Conservation (phyloP, 1,284 basidiomycete species). For the Leccinum fallax region DNA sequence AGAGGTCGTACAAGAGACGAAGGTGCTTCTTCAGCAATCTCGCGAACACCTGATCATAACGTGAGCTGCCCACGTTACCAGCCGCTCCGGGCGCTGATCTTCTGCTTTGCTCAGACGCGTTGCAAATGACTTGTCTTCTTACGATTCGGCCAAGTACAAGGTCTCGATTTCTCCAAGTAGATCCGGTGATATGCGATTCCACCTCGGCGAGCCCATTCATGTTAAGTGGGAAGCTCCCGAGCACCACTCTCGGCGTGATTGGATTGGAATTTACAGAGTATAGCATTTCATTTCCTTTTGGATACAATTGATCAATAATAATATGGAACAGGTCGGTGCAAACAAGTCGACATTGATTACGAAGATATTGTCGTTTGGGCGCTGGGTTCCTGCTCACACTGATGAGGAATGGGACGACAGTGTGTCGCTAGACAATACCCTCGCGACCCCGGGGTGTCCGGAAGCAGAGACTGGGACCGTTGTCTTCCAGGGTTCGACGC, state of each 20-base stretch:
- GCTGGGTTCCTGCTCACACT: constrained; percentile 87
- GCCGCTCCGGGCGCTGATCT: not conserved
- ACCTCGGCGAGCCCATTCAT: constrained; percentile 88
- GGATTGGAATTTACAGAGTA: constrained; percentile 93
- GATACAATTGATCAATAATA: constrained; percentile 4
- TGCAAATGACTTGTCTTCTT: constrained; percentile 76
- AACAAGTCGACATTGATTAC: constrained; percentile 85
- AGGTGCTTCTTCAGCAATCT: constrained; percentile 88
- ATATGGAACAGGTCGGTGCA: constrained; percentile 68
- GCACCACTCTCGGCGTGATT: constrained; percentile 91
- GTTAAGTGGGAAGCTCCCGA: constrained; percentile 88
- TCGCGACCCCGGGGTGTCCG: constrained; percentile 36
- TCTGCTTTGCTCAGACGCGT: constrained; percentile 61
- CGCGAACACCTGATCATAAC: constrained; percentile 88
- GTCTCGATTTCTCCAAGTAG: constrained; percentile 61
- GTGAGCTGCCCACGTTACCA: constrained; percentile 46
- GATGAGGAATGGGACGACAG: constrained; percentile 95
- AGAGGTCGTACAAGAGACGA: constrained; percentile 90
- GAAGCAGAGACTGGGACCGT: constrained; percentile 67
- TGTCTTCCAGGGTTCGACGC: constrained; percentile 72
- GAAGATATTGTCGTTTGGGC: constrained; percentile 83
- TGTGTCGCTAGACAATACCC: constrained; percentile 57
- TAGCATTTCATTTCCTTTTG: not conserved
- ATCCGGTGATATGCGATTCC: constrained; percentile 63
- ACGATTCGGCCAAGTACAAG: constrained; percentile 80